These are phyloP conservation scores for Fomitopsis palustris DNA, from an alignment of 1,284 basidiomycete species.

Conservation along the genomic window DNA sequence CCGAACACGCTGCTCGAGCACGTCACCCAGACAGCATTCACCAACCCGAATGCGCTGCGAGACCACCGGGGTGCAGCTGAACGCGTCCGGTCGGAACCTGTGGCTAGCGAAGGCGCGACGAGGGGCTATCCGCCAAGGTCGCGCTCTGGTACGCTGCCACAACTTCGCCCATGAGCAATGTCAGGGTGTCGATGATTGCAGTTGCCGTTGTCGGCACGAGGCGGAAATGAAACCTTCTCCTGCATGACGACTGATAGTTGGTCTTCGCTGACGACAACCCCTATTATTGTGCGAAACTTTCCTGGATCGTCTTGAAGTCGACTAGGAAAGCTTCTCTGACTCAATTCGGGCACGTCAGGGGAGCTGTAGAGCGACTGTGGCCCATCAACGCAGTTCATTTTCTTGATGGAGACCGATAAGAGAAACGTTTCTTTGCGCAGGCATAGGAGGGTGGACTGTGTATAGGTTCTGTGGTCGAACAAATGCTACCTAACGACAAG, in stretches of 20 bases:
- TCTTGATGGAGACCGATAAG: not conserved
- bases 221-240: constrained; percentile 1
- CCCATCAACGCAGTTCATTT: not conserved
- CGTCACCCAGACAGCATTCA: not conserved
- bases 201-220: not conserved
- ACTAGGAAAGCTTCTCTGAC: not conserved
- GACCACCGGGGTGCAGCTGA: not conserved
- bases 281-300: not conserved
- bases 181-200: not conserved
- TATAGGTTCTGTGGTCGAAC: not conserved
- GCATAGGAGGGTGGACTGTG: too few relatives aligned
- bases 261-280: constrained; percentile 1
- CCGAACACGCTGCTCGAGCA: not conserved
- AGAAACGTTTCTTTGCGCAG: too few relatives aligned
- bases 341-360: too few relatives aligned
- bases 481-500: not conserved
- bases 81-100: not conserved
- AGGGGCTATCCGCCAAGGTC: not conserved
- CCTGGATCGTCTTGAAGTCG: not conserved
- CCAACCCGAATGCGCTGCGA: not conserved
- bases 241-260: not conserved
- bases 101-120: not conserved
- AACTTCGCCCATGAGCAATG: not conserved
- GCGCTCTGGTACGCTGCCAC: not conserved
- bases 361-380: not conserved